phyloP scores from a whole-genome alignment of 2,329 filamentous ascomycete species.

The Calonectria pseudoturangicola region DNA sequence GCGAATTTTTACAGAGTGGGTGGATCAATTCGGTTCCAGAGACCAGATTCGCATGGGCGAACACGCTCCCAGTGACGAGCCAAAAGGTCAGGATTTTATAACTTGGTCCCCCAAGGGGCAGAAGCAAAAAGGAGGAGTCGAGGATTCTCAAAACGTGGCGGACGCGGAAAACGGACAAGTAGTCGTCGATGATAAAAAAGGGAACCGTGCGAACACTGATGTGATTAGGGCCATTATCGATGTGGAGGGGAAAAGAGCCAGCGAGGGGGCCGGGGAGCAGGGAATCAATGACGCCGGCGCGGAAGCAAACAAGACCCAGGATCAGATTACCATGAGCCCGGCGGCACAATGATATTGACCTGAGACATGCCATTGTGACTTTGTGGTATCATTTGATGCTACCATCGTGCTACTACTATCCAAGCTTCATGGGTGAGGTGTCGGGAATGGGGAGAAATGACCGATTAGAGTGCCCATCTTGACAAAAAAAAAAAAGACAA shows the following conservation, averaged over 20 bases:
- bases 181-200: neutral
- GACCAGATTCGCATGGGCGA: slow-evolving; percentile 2
- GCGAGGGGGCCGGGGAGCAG: neutral
- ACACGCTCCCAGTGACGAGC: neutral
- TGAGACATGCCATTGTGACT: neutral
- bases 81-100: neutral
- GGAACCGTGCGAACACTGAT: neutral
- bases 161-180: neutral
- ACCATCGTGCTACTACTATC: neutral
- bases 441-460: neutral
- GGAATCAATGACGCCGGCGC: neutral
- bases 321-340: neutral
- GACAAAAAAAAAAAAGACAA: neutral
- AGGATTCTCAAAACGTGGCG: neutral
- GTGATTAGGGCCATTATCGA: slow-evolving; percentile 21
- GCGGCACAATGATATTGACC: neutral
- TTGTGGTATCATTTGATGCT: neutral
- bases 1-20: slow-evolving; percentile 23
- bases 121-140: neutral
- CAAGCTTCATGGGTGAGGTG: neutral
- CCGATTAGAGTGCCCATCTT: neutral
- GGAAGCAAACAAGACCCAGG: neutral
- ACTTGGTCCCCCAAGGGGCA: neutral
- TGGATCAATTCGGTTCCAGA: slow-evolving; percentile 2
- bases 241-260: neutral